phyloP scores from a whole-genome alignment of 2,329 filamentous ascomycete genomes.

The Hyphodiscus sp. region DNA sequence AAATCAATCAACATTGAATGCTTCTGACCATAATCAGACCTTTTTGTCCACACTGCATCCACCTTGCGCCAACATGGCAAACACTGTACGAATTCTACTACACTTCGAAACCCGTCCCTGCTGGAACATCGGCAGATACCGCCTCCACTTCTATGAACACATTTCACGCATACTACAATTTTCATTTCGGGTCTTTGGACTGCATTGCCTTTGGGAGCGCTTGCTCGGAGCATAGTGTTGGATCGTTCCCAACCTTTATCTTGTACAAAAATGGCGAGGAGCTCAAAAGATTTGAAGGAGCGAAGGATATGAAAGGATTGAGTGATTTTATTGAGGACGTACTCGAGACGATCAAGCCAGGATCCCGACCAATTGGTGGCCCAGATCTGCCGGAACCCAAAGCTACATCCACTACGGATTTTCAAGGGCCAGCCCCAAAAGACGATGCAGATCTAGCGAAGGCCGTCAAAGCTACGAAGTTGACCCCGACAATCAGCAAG shows the following conservation, averaged over 20 bases:
- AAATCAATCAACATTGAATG: not conserved
- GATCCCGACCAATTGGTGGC: constrained; percentile 58
- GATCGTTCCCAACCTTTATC: constrained; percentile 68
- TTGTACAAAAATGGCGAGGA: constrained; percentile 75
- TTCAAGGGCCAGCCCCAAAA: constrained; percentile 12
- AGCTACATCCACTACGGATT: constrained; percentile 37
- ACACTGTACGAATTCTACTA: constrained; percentile 86
- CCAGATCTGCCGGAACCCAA: constrained; percentile 63
- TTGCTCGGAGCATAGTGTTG: constrained; percentile 62
- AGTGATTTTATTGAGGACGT: constrained; percentile 67
- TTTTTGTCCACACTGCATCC: constrained; percentile 27
- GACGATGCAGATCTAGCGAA: not conserved
- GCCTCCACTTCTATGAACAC: constrained; percentile 42
- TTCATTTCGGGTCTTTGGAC: constrained; percentile 80
- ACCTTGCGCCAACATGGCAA: constrained; percentile 77
- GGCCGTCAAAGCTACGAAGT: constrained; percentile 24
- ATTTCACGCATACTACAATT: constrained; percentile 81
- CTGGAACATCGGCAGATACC: constrained; percentile 28
- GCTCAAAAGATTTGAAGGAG: constrained; percentile 57
- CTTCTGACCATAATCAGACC: constrained; percentile 18
- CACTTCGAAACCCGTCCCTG: constrained; percentile 65
- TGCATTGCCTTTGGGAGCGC: constrained; percentile 78
- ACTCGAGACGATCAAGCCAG: constrained; percentile 73
- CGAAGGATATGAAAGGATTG: constrained; percentile 59
- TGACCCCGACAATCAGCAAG: constrained; percentile 4